Evolutionary conservation across 305 asterid genomes (phyloP).

Genomic region (Ruellia speciosa): DNA sequence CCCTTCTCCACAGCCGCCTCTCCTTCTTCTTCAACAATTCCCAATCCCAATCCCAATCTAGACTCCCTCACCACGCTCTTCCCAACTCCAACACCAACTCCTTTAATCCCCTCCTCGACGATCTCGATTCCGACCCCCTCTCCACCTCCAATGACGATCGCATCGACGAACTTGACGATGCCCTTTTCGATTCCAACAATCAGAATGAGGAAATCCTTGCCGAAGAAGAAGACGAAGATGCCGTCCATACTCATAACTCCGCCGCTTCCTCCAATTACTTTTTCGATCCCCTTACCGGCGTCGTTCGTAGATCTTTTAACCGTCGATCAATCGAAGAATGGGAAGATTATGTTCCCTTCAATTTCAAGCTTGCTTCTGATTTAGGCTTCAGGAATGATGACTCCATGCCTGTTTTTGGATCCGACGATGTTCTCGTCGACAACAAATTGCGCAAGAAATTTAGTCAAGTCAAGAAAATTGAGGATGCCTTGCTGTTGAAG

Average conservation of each 20-base stretch:
- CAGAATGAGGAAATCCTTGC: conserved; percentile 42
- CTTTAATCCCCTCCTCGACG: conserved; percentile 58
- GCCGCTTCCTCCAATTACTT: conserved; percentile 46
- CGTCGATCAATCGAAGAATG: conserved; percentile 80
- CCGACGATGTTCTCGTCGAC: conserved; percentile 73
- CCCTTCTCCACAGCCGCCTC: conserved; percentile 78
- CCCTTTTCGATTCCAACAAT: conserved; percentile 28
- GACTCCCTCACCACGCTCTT: conserved; percentile 38
- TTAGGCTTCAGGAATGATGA: conserved; percentile 45
- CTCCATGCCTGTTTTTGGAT: conserved; percentile 46
- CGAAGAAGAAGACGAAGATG: conserved; percentile 62
- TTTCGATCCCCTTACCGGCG: conserved; percentile 58
- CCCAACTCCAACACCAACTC: conserved; percentile 38
- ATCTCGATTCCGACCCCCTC: conserved; percentile 52
- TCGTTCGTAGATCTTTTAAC: conserved; percentile 60
- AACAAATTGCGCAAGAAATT: conserved; percentile 54
- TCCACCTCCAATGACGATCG: conserved; percentile 52
- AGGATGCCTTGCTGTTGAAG: conserved; percentile 80
- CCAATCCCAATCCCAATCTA: conserved; percentile 18
- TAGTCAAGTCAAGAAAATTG: conserved; percentile 46
- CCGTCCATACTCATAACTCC: conserved; percentile 32
- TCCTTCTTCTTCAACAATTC: conserved; percentile 34
- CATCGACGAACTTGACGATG: conserved; percentile 78
- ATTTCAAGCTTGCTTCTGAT: conserved; percentile 41
- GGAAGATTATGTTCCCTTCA: conserved; percentile 81